phyloP scores from a whole-genome alignment of 305 asterid species.

The Solanum aculeatissimum region DNA sequence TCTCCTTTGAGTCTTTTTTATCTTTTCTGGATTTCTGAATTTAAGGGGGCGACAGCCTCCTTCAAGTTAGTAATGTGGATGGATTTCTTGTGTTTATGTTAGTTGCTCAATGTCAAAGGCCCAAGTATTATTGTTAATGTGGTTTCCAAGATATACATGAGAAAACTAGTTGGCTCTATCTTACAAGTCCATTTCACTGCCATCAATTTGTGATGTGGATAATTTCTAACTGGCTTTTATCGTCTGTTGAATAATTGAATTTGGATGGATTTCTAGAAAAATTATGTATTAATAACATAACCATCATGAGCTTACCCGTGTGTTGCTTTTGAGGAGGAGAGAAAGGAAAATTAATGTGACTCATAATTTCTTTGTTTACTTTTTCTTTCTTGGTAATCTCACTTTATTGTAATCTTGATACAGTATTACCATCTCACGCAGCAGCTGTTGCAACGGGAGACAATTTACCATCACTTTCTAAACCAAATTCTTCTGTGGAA shows the following conservation, averaged over 20 bases:
- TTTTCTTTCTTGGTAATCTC: not conserved
- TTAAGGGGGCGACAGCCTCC: not conserved
- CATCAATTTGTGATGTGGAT: not conserved
- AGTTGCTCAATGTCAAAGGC: not conserved
- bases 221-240: not conserved
- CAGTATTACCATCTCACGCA: slow-evolving; percentile 24
- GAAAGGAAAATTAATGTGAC: not conserved
- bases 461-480: slow-evolving; percentile 9
- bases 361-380: not conserved
- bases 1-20: not conserved
- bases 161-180: not conserved
- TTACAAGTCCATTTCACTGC: not conserved
- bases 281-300: not conserved
- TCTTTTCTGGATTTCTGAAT: not conserved
- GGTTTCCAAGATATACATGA: not conserved
- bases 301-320: not conserved
- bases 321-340: not conserved
- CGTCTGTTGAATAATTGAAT: not conserved
- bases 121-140: not conserved
- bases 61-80: not conserved
- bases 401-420: slow-evolving; percentile 1
- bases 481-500: slow-evolving; percentile 12
- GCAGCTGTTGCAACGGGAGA: slow-evolving; percentile 9
- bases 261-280: not conserved
- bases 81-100: not conserved